These are phyloP conservation scores for Kwoniella sp. DNA, from an alignment of 768 basidiomycete species.

Conservation along the genomic window DNA sequence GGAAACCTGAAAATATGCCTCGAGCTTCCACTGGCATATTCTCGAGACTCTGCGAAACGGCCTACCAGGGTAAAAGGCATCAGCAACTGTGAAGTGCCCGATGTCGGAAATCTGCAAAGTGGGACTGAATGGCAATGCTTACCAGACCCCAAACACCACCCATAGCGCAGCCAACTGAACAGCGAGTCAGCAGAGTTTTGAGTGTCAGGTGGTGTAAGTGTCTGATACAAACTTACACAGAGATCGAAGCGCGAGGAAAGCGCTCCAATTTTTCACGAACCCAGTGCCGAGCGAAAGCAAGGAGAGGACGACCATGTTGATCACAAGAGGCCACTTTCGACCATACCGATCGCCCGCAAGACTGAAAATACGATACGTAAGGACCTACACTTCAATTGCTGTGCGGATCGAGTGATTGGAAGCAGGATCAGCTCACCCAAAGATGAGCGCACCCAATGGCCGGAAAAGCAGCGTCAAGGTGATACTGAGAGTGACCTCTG, in stretches of 20 bases:
- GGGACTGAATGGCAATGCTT: too few relatives aligned
- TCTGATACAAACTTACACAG: slow-evolving; percentile 58
- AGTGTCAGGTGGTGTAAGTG: too few relatives aligned
- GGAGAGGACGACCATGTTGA: slow-evolving; percentile 26
- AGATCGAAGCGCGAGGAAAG: slow-evolving; percentile 70
- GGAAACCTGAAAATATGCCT: slow-evolving; percentile 75
- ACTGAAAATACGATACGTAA: too few relatives aligned
- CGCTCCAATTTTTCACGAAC: slow-evolving; percentile 70
- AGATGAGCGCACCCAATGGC: slow-evolving; percentile 65
- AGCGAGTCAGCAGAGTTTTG: not conserved
- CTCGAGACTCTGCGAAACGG: slow-evolving; percentile 71
- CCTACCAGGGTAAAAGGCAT: slow-evolving; percentile 27
- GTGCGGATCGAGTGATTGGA: too few relatives aligned
- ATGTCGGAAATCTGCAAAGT: too few relatives aligned
- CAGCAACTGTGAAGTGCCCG: too few relatives aligned
- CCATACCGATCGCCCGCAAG: not conserved
- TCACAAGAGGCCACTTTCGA: slow-evolving; percentile 74
- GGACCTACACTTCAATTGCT: too few relatives aligned
- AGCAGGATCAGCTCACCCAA: slow-evolving; percentile 61
- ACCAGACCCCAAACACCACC: slow-evolving; percentile 6
- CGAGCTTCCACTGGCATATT: slow-evolving; percentile 81
- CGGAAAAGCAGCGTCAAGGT: slow-evolving; percentile 87
- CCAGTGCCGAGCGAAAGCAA: slow-evolving; percentile 72
- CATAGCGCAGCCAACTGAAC: not conserved
- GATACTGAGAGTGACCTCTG: slow-evolving; percentile 58